Evolutionary conservation across 2,329 filamentous ascomycete genomes (phyloP).

Genomic region (Penicillium sp.): DNA sequence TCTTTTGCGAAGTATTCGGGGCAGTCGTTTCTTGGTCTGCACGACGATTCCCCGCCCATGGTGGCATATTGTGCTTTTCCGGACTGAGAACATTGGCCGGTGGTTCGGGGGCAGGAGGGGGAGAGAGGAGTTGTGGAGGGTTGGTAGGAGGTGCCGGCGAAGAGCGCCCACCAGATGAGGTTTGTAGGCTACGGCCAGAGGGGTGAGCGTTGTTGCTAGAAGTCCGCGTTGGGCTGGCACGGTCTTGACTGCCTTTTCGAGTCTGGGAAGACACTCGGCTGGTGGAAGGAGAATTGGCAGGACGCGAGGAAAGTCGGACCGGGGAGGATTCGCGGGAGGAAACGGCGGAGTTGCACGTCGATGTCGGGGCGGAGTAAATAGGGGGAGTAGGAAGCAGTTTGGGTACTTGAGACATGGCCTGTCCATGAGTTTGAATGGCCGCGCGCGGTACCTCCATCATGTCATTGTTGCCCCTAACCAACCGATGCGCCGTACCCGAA

Average conservation of each 20-base stretch:
- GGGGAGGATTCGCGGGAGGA: constrained; percentile 55
- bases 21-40: constrained; percentile 33
- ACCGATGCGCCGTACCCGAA: constrained; percentile 30
- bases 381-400: constrained; percentile 32
- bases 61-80: constrained; percentile 59
- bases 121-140: constrained; percentile 63
- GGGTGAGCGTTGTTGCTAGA: constrained; percentile 47
- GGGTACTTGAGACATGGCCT: constrained; percentile 37
- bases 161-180: constrained; percentile 65
- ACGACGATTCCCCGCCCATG: constrained; percentile 35
- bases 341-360: constrained; percentile 48
- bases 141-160: constrained; percentile 69
- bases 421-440: constrained; percentile 29
- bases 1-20: constrained; percentile 43
- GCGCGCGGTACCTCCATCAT: constrained; percentile 33
- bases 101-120: constrained; percentile 62
- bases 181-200: constrained; percentile 42
- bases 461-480: constrained; percentile 31
- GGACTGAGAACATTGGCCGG: constrained; percentile 63
- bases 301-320: constrained; percentile 35
- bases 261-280: constrained; percentile 53
- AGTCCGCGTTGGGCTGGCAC: constrained; percentile 59
- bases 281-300: constrained; percentile 34
- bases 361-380: constrained; percentile 36
- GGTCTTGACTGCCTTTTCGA: constrained; percentile 68